phyloP scores from a whole-genome alignment of 2,329 filamentous ascomycete genomes.

The Exophiala sp. region DNA sequence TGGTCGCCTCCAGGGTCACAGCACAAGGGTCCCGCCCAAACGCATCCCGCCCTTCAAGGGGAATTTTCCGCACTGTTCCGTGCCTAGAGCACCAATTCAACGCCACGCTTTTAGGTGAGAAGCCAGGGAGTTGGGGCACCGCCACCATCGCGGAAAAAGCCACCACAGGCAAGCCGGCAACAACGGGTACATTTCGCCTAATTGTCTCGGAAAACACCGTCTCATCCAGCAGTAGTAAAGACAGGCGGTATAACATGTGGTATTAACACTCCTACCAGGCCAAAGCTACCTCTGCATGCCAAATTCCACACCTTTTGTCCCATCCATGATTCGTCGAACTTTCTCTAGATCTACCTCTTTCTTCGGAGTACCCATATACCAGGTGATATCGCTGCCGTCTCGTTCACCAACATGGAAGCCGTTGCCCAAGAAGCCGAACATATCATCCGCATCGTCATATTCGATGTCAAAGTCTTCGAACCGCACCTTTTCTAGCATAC shows the following conservation, averaged over 20 bases:
- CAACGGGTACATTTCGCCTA: no score
- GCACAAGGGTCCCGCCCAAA: no score
- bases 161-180: no score
- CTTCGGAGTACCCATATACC: conserved; percentile 16
- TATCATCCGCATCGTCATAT: conserved; percentile 36
- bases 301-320: conserved; percentile 10
- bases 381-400: conserved; percentile 22
- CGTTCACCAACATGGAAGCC: conserved; percentile 34
- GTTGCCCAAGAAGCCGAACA: conserved; percentile 42
- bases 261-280: neutral
- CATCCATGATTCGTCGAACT: conserved; percentile 12
- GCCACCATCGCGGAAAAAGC: no score
- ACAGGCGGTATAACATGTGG: neutral
- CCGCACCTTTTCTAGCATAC: conserved; percentile 35
- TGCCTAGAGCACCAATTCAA: no score
- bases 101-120: no score
- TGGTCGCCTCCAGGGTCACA: no score
- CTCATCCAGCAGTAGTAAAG: no score
- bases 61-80: no score
- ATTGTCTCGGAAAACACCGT: no score
- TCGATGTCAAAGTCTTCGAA: conserved; percentile 44
- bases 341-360: conserved; percentile 13
- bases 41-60: no score
- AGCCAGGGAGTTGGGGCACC: no score
- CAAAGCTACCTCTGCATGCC: neutral